phyloP scores from a whole-genome alignment of 352 stramenopile genomes.

The Pythium aristosporum region DNA sequence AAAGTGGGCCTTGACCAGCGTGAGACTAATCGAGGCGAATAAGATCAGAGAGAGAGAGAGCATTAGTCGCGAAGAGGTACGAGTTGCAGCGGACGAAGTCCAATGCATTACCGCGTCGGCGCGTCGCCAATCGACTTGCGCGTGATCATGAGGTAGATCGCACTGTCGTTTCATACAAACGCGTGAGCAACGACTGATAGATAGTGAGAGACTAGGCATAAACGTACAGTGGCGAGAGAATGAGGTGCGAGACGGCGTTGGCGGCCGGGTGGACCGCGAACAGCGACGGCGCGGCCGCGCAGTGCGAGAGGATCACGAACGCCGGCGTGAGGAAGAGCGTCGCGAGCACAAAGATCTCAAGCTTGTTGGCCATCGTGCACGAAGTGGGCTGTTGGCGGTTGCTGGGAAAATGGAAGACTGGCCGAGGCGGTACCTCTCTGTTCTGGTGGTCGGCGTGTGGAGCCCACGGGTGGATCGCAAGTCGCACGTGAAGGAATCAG shows the following conservation, averaged over 20 bases:
- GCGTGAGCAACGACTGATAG: not conserved
- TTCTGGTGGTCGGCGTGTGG: slow-evolving; percentile 17
- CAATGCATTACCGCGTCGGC: slow-evolving; percentile 37
- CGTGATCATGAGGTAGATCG: slow-evolving; percentile 60
- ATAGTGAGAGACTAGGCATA: not conserved
- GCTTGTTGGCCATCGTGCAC: slow-evolving; percentile 46
- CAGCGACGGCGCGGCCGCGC: slow-evolving; percentile 34
- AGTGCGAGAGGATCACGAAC: slow-evolving; percentile 45
- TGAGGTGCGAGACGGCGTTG: slow-evolving; percentile 59
- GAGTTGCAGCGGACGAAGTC: too few species aligned
- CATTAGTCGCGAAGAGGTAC: too few species aligned
- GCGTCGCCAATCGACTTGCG: slow-evolving; percentile 48
- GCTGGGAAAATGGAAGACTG: slow-evolving; percentile 7
- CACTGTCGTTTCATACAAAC: slow-evolving; percentile 20
- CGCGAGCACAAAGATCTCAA: slow-evolving; percentile 56
- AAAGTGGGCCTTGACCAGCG: slow-evolving; percentile 47
- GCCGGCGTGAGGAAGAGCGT: slow-evolving; percentile 49
- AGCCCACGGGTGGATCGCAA: slow-evolving; percentile 9
- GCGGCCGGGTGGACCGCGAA: slow-evolving; percentile 63
- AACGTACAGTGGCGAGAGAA: slow-evolving; percentile 54
- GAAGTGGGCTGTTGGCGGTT: not conserved
- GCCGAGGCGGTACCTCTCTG: not conserved
- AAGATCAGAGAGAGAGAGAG: too few species aligned
- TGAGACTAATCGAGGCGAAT: not conserved
- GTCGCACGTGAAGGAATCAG: not conserved